Evolutionary conservation across 768 basidiomycete genomes (phyloP).

Genomic region (Filobasidium wieringae): DNA sequence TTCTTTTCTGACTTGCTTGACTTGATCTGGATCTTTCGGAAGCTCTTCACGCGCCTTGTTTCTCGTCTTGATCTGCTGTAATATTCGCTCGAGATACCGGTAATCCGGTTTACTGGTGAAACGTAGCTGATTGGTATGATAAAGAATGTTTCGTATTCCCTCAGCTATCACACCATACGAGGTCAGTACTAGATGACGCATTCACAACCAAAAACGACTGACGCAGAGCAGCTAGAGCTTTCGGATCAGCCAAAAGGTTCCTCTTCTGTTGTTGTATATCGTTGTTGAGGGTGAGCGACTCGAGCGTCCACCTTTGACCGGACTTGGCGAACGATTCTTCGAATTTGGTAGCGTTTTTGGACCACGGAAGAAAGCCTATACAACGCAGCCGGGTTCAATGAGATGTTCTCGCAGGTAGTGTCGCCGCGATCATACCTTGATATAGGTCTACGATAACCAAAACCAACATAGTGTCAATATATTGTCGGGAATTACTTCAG

Average conservation of each 20-base stretch:
- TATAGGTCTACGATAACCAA: background rate
- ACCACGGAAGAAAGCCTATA: conserved; percentile 12
- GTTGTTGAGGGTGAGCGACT: conserved; percentile 6
- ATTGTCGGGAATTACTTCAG: background rate
- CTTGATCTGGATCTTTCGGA: no score
- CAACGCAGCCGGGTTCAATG: background rate
- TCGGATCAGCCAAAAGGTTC: background rate
- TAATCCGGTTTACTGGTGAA: no score
- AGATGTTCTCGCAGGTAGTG: background rate
- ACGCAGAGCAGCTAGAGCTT: no score
- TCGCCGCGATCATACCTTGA: conserved; percentile 1
- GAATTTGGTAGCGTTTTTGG: conserved; percentile 6
- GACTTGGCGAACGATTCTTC: conserved; percentile 12
- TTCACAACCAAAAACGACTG: no score
- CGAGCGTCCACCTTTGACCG: conserved; percentile 11
- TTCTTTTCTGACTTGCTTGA: no score
- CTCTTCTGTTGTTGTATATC: conserved; percentile 7
- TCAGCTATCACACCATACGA: no score
- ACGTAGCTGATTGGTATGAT: no score
- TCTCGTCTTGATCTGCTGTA: no score
- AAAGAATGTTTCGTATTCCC: no score
- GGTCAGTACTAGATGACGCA: no score
- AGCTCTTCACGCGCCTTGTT: no score
- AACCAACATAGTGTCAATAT: background rate
- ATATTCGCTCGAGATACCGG: no score